Percentiles rank a stretch among this genome's conserved stretches.
These are phyloP conservation scores for Wickerhamiella parazyma DNA, from an alignment of 805 yeast genomes.

Conservation along the genomic window DNA sequence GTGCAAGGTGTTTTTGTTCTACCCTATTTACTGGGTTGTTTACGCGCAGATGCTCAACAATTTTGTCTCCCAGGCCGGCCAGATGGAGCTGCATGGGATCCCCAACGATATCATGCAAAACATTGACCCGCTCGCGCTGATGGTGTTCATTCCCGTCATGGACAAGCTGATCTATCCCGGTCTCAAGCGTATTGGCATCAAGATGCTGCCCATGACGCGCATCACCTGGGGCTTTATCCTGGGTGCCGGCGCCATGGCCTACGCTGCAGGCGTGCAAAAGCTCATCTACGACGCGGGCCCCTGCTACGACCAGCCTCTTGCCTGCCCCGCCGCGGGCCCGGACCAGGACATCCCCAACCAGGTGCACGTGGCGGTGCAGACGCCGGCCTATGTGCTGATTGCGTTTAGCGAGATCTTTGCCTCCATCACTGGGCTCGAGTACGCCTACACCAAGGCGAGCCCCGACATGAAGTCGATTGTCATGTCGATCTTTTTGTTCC, in stretches of 20 bases:
- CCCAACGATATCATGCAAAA: slow-evolving; percentile 72
- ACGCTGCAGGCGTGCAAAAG: slow-evolving; percentile 64
- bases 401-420: slow-evolving; percentile 70
- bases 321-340: slow-evolving; percentile 31
- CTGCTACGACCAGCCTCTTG: slow-evolving; percentile 49
- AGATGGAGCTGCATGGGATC: slow-evolving; percentile 60
- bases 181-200: slow-evolving; percentile 31
- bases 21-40: slow-evolving; percentile 62
- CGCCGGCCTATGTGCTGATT: slow-evolving; percentile 59
- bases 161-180: slow-evolving; percentile 46
- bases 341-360: slow-evolving; percentile 31
- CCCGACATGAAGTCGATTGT: slow-evolving; percentile 50
- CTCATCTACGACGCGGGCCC: slow-evolving; percentile 59
- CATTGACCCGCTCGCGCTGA: slow-evolving; percentile 61
- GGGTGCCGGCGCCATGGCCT: slow-evolving; percentile 52
- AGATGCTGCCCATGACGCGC: slow-evolving; percentile 48
- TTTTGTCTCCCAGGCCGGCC: slow-evolving; percentile 61
- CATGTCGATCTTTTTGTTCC: slow-evolving; percentile 48
- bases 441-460: slow-evolving; percentile 76
- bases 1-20: slow-evolving; percentile 59
- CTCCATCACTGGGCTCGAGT: slow-evolving; percentile 68
- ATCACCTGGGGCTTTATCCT: slow-evolving; percentile 58
- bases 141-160: slow-evolving; percentile 62
- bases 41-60: slow-evolving; percentile 62
- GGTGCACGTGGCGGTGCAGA: slow-evolving; percentile 56